Evolutionary conservation across 202 grass and related monocot genomes (phyloP), one percentile per base, ranked within the genome.

Genomic region (Panicum virgatum): DNA sequence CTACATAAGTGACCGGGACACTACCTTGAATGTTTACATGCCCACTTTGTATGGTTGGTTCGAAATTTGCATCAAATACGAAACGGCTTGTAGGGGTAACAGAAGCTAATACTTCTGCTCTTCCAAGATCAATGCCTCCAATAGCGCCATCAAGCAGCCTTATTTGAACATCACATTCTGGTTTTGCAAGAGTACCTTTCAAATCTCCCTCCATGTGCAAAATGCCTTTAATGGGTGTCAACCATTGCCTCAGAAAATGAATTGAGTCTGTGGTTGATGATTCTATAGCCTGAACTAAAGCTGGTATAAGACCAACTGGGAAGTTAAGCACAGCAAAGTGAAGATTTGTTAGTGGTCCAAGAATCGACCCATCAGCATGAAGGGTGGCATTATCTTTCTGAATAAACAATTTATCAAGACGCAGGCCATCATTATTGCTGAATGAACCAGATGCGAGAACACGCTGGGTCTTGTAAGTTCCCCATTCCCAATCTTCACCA

Each of bases 401-500:
- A 62, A 98, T 98, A 91, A 98, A 98, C 69, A 98, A 88, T 80
- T 92, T 93, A 61, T 98, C 96, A 75, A 98, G 87, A 62, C 90
- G 90, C 67, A 98, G 59, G 11, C 96, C 96, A 93, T 98, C 89
- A 66, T 91, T 94, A 70, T 98, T 98, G 86, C 92, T 93, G 84
- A 92, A 98, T 81, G 77, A 90, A 87, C 96, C 90, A 88, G 86
- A 89, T 68, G 90, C 89, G 29, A 89, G 85, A 77, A 98, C 93
- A 65, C 89, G 88, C 77, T 98, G 92, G 44, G 92, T 96, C 80
- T 93, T 92, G 76, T 93, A 98, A 80, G 82, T 91, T 63, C 92
- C 96, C 96, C 96, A 98, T 58, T 98, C 96, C 96, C 96, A 98
- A 86, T 96, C 96, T 78, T 98, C 96, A 73, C 96, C 96, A 64